phyloP scores from a whole-genome alignment of 2,329 filamentous ascomycete genomes.

The Zelopaecilomyces penicillatus region DNA sequence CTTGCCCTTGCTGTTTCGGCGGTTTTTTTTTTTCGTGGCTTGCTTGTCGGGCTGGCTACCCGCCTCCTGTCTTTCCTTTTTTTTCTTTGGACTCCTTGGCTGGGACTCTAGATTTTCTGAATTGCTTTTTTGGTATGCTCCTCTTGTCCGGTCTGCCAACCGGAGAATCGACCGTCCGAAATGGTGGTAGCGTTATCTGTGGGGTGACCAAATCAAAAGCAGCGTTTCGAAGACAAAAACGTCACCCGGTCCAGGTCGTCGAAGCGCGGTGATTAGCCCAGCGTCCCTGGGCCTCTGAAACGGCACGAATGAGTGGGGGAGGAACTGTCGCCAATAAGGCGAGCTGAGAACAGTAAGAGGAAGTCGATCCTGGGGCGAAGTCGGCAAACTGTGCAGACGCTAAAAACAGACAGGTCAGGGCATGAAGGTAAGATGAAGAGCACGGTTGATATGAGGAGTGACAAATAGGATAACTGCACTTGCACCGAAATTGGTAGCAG shows the following conservation, averaged over 20 bases:
- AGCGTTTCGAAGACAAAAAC: neutral
- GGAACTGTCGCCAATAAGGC: neutral
- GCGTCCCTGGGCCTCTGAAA: neutral
- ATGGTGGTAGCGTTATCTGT: neutral
- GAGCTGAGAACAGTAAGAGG: too few relatives aligned
- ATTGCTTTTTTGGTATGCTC: neutral
- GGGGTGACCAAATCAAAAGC: slow-evolving; percentile 2
- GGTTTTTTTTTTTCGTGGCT: neutral
- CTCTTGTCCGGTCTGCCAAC: neutral
- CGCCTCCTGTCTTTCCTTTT: neutral
- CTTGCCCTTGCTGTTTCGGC: slow-evolving; percentile 1
- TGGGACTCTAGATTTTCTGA: neutral
- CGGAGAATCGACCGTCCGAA: neutral
- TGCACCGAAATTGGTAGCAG: too few relatives aligned
- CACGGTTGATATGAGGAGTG: too few relatives aligned
- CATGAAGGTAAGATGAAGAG: too few relatives aligned
- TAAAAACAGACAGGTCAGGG: too few relatives aligned
- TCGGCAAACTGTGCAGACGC: too few relatives aligned
- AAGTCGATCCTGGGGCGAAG: too few relatives aligned
- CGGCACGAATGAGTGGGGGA: neutral
- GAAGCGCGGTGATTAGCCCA: neutral
- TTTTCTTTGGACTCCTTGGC: neutral
- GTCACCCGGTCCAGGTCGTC: neutral
- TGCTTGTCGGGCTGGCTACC: neutral
- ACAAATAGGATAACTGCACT: too few relatives aligned